Percentiles rank a stretch among this genome's conserved stretches.
Evolutionary conservation across 371 early-diverging fungal species (phyloP).

Genomic region (Nosema muscidifuracis): DNA sequence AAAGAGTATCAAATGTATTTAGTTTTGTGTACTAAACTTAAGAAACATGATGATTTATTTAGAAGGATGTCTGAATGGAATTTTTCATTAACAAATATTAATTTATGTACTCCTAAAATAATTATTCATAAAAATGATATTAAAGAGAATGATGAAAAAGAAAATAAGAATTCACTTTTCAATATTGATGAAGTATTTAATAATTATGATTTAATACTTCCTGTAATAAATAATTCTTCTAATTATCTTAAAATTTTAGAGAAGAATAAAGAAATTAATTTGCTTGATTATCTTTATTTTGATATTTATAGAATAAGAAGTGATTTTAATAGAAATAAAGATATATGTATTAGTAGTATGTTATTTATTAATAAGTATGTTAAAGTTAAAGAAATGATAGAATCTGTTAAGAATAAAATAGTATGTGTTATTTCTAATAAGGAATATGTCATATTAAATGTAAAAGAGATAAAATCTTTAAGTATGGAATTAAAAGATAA

Average conservation of each 20-base stretch:
- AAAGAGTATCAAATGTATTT: not conserved
- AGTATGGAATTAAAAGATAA: not conserved
- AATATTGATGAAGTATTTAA: not conserved
- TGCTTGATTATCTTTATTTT: not conserved
- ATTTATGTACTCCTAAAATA: no score
- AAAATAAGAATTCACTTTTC: no score
- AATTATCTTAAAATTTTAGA: not conserved
- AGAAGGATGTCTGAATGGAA: not conserved
- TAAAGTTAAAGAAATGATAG: not conserved
- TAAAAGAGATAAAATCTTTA: not conserved
- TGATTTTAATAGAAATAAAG: conserved; percentile 6
- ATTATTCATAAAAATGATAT: no score
- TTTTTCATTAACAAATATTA: no score
- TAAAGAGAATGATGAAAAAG: no score
- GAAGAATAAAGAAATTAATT: not conserved
- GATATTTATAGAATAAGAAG: not conserved
- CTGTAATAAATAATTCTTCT: not conserved
- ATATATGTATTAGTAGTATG: not conserved
- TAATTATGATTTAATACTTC: not conserved
- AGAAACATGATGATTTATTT: not conserved
- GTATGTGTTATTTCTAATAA: not conserved
- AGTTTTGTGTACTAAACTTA: not conserved
- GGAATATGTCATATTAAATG: not conserved
- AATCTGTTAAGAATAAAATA: not conserved
- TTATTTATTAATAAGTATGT: conserved; percentile 6